Evolutionary conservation across 2,329 filamentous ascomycete genomes (phyloP).

Genomic region (Pestalotiopsis sp.): DNA sequence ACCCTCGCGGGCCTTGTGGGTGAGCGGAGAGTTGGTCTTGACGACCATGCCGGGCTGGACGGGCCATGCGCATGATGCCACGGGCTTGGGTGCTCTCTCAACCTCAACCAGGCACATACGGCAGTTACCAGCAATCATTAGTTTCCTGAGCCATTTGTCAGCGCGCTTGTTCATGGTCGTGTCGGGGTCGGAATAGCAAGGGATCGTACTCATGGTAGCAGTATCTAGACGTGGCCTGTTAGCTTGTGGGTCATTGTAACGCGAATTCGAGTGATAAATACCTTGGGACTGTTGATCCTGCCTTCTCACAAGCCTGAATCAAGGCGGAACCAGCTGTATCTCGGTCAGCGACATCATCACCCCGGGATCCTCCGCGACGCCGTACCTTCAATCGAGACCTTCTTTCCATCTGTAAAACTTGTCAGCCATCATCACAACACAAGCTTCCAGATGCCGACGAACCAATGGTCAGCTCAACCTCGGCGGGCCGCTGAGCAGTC

Average conservation of each 20-base stretch:
- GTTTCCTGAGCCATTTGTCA: slow-evolving; percentile 68
- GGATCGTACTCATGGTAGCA: slow-evolving; percentile 91
- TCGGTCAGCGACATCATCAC: slow-evolving; percentile 36
- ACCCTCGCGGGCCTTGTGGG: slow-evolving; percentile 97
- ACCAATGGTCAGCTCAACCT: slow-evolving; percentile 98
- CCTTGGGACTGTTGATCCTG: slow-evolving; percentile 86
- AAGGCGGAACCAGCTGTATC: slow-evolving; percentile 86
- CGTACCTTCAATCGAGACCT: slow-evolving; percentile 95
- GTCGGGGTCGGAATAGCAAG: slow-evolving; percentile 24
- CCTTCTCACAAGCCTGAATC: slow-evolving; percentile 99
- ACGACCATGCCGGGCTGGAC: slow-evolving; percentile 99
- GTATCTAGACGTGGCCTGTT: slow-evolving; percentile 64
- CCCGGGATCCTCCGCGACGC: slow-evolving; percentile 16
- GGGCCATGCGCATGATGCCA: slow-evolving; percentile 98
- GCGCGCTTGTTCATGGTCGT: slow-evolving; percentile 23
- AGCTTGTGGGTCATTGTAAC: slow-evolving; percentile 26
- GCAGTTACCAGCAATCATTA: slow-evolving; percentile 99
- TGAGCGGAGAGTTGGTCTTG: slow-evolving; percentile 94
- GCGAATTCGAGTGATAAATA: slow-evolving; percentile 40
- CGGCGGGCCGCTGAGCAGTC: slow-evolving; percentile 76
- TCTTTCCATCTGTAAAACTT: slow-evolving; percentile 78
- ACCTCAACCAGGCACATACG: slow-evolving; percentile 99
- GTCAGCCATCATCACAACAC: slow-evolving; percentile 22
- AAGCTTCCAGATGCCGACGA: slow-evolving; percentile 37
- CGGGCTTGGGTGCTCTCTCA: slow-evolving; percentile 92